Percentiles rank a stretch among this genome's conserved stretches.
phyloP scores from a whole-genome alignment of 371 early-diverging fungal species.

The Enterospora canceri region DNA sequence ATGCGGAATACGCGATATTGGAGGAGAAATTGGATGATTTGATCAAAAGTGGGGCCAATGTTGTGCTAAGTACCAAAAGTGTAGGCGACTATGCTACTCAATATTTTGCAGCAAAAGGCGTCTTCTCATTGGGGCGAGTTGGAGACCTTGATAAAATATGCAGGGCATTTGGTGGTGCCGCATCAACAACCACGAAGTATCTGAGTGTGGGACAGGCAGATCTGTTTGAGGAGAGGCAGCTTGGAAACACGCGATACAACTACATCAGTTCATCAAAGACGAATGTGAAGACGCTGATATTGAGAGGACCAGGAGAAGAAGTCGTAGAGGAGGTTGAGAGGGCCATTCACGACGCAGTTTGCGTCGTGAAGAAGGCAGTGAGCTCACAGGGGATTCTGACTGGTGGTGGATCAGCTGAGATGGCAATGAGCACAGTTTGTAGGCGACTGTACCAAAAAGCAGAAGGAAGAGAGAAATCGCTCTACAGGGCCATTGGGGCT shows the following conservation, averaged over 20 bases:
- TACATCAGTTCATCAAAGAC: constrained; percentile 75
- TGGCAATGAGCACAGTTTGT: constrained; percentile 83
- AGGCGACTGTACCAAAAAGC: constrained; percentile 75
- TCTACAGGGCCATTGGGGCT: constrained; percentile 82
- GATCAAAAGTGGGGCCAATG: constrained; percentile 87
- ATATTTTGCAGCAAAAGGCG: constrained; percentile 95
- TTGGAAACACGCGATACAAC: constrained; percentile 92
- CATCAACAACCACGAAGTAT: constrained; percentile 71
- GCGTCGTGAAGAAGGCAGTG: constrained; percentile 65
- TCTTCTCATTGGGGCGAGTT: constrained; percentile 98
- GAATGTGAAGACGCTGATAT: constrained; percentile 81
- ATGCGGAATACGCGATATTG: constrained; percentile 97
- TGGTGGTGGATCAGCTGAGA: constrained; percentile 68
- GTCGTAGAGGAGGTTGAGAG: constrained; percentile 98
- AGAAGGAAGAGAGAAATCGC: constrained; percentile 83
- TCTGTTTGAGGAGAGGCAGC: constrained; percentile 85
- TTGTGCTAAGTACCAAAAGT: constrained; percentile 88
- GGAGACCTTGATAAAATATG: constrained; percentile 75
- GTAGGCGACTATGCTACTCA: constrained; percentile 99
- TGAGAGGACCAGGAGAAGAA: constrained; percentile 95
- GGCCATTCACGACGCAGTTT: constrained; percentile 91
- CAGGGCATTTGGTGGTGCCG: constrained; percentile 79
- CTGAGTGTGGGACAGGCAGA: constrained; percentile 69
- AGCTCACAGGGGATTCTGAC: constrained; percentile 70
- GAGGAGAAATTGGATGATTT: constrained; percentile 92